Evolutionary conservation across 1,139 yeast species (phyloP), one percentile per base, ranked within the genome.

Genomic region (Candida sojae): DNA sequence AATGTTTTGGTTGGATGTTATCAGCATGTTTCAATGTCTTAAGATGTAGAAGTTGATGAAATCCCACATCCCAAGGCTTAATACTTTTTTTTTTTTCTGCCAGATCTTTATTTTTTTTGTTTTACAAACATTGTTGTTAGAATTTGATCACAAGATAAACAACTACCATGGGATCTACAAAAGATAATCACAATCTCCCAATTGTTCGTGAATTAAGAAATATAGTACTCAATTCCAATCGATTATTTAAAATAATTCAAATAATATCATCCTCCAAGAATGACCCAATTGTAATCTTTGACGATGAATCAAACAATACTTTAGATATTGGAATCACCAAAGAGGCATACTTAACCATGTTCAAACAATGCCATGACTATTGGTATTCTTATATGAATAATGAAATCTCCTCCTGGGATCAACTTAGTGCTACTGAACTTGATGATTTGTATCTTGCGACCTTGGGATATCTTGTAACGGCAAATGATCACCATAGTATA

Each of bases 401-500:
- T 21, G 34, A 23, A 7, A n/a, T 4, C 17, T 9, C 10, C 4
- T 6, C 30, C 13, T 17, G 36, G 25, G 32, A 36, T 8, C 33
- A 17, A 25, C 4, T 41, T 5, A 31, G 13, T 6, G 25, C 3
- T 4, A 13, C 40, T 3, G 13, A 33, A 30, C n/a, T 46, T n/a
- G 39, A 43, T 3, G 47, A 54, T 2, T 12, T 55, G 28, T 62
- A 60, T 41, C 50, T 50, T 35, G 64, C 68, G 60, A 69, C 77
- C 0, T 50, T 71, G 32, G 73, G 77, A 1, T 67, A 62, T 47
- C 54, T 75, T 42, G 50, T 70, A 17, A 73, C 78, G 10, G 72
- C 79, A 17, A 71, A 73, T 52, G 80, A 75, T 48, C 66, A 73
- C 57, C 73, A 71, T 49, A 67, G 70, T 29, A 59, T 70, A 1